Evolutionary conservation across 371 early-diverging fungal genomes (phyloP).

Genomic region (Basidiobolus meristosporus): DNA sequence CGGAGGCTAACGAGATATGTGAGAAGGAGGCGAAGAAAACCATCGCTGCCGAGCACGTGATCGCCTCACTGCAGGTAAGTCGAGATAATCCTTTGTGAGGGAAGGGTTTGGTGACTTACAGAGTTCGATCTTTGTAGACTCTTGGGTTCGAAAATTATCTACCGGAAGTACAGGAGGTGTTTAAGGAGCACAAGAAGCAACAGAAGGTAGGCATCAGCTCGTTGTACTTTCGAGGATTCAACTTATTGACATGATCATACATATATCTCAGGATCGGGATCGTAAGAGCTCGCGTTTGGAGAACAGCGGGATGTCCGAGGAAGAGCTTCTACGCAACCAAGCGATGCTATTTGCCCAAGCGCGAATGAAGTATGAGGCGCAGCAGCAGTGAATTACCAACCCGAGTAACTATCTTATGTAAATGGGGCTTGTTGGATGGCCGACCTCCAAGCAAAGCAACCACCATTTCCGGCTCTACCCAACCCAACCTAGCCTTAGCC

Average conservation of each 20-base stretch:
- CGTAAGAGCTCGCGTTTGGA: constrained; percentile 70
- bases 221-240: too few species aligned
- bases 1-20: constrained; percentile 92
- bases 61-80: constrained; percentile 64
- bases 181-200: constrained; percentile 74
- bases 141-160: constrained; percentile 90
- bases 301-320: constrained; percentile 76
- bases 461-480: too few species aligned
- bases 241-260: too few species aligned
- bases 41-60: constrained; percentile 93
- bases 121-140: constrained; percentile 15
- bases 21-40: constrained; percentile 96
- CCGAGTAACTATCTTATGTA: too few species aligned
- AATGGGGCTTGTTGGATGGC: too few species aligned
- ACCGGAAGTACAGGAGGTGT: constrained; percentile 70
- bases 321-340: constrained; percentile 79
- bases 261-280: constrained; percentile 64
- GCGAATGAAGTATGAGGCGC: constrained; percentile 43
- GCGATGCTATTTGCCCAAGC: constrained; percentile 87
- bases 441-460: too few species aligned
- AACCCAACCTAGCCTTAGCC: too few species aligned
- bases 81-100: too few species aligned
- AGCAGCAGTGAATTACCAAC: too few species aligned
- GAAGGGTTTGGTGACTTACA: too few species aligned
- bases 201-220: constrained; percentile 55